Evolutionary conservation across 2,329 filamentous ascomycete genomes (phyloP), one percentile per base, ranked within the genome.

Genomic region (Podosphaera fusca): DNA sequence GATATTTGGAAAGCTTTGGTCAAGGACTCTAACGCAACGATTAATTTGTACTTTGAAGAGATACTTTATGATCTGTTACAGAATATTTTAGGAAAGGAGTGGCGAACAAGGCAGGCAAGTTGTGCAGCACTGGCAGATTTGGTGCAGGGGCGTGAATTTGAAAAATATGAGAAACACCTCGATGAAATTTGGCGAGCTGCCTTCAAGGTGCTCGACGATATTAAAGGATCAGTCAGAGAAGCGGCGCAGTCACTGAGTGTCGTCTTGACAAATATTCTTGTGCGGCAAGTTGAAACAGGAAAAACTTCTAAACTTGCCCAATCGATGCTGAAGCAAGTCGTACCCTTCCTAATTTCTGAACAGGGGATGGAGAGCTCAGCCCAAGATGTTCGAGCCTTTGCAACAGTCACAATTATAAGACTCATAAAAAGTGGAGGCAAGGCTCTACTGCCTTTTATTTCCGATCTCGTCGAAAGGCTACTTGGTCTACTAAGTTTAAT

Each of bases 1-100:
- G 87, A 94, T 60, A 96, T 98, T 62, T 98, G 92, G 92, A 89
- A 85, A 64, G 84, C 90, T 0, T 72, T 98, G n/a, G 88, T 96
- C 56, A 94, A 94, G 66, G 88, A 96, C 63, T 79, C 87, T 1
- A 81, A 79, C 21, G 75, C 77, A 0, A 85, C 85, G 0, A 78
- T 96, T 49, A 82, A 92, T 61, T 73, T 75, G 21, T 78, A 96
- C 68, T 95, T 96, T 65, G 84, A 94, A 61, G 79, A 80, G 7
- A 96, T 98, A 64, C 84, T 98, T 73, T 75, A 82, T 8, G 92
- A 98, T 66, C 72, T 96, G 5, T 73, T 98, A 36, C 82, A 81
- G 63, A 94, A 84, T 65, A 85, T 96, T 47, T 70, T 96, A 4
- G 88, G 87, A 35, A 86, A 84, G 63, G 92, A 98, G 68, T 98